These are phyloP conservation scores for Aspergillus tubingensis DNA, from an alignment of 2,329 filamentous ascomycete species.

Conservation along the genomic window DNA sequence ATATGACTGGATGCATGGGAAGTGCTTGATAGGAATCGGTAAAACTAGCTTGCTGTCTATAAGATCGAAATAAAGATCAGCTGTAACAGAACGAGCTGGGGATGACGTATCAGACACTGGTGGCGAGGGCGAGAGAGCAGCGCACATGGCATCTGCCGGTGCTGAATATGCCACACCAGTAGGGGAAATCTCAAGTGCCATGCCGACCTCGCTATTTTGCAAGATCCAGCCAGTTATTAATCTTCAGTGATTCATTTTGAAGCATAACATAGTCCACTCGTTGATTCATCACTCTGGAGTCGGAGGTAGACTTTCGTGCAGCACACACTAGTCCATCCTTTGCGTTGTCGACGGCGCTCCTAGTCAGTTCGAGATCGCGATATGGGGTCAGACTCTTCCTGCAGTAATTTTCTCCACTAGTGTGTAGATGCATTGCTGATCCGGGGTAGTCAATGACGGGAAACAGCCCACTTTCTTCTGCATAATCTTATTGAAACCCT, in stretches of 20 bases:
- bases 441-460: background rate
- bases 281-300: background rate
- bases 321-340: background rate
- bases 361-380: background rate
- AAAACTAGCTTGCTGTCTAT: slow-evolving; percentile 5
- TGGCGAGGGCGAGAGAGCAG: background rate
- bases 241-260: background rate
- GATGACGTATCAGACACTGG: slow-evolving; percentile 7
- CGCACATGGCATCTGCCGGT: background rate
- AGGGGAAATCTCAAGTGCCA: slow-evolving; percentile 8
- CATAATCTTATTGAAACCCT: background rate
- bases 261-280: background rate
- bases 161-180: slow-evolving; percentile 11
- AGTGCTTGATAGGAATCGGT: slow-evolving; percentile 3
- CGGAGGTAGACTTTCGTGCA: background rate
- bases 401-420: background rate
- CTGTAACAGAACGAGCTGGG: background rate
- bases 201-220: slow-evolving; percentile 6
- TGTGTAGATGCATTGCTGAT: background rate
- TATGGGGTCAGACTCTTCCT: background rate
- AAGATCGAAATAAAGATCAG: slow-evolving; percentile 9
- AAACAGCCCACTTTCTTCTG: background rate
- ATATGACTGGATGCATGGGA: slow-evolving; percentile 4
- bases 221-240: background rate
- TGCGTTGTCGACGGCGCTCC: background rate